Evolutionary conservation across 768 basidiomycete species (phyloP).

Genomic region (Dacryopinax primogenitus): DNA sequence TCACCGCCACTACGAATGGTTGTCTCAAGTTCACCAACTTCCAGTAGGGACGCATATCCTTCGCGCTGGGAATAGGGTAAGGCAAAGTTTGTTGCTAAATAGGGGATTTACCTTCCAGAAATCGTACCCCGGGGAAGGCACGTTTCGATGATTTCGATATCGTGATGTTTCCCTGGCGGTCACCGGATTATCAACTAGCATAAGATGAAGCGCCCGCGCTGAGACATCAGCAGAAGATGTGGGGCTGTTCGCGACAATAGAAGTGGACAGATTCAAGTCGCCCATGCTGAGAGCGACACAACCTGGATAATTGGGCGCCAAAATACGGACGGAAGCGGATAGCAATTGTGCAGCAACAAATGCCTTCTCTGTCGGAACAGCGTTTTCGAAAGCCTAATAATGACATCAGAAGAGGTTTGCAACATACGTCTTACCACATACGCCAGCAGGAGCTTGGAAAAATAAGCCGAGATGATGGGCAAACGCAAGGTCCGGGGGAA

Average conservation of each 20-base stretch:
- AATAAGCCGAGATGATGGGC: conserved; percentile 48
- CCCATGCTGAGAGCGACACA: conserved; percentile 55
- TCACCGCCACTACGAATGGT: conserved; percentile 26
- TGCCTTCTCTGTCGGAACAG: conserved; percentile 81
- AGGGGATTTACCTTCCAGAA: conserved; percentile 52
- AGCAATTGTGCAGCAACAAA: conserved; percentile 47
- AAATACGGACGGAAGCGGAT: conserved; percentile 53
- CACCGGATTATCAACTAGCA: conserved; percentile 43
- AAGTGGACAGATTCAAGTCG: conserved; percentile 55
- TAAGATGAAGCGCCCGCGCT: conserved; percentile 38
- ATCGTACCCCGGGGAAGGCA: conserved; percentile 29
- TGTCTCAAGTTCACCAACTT: conserved; percentile 41
- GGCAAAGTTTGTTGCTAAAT: not conserved
- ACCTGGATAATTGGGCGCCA: conserved; percentile 48
- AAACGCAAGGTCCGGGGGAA: conserved; percentile 53
- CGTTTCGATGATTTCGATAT: conserved; percentile 1
- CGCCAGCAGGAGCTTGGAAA: conserved; percentile 75
- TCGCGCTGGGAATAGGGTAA: conserved; percentile 29
- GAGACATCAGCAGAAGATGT: conserved; percentile 41
- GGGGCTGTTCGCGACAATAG: conserved; percentile 53
- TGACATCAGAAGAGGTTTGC: not conserved
- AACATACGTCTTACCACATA: conserved; percentile 30
- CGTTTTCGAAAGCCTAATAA: conserved; percentile 72
- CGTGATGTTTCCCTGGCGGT: conserved; percentile 13
- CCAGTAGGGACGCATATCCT: conserved; percentile 60